phyloP scores from a whole-genome alignment of 345 rosid genomes.

The Eucalyptus sp. region DNA sequence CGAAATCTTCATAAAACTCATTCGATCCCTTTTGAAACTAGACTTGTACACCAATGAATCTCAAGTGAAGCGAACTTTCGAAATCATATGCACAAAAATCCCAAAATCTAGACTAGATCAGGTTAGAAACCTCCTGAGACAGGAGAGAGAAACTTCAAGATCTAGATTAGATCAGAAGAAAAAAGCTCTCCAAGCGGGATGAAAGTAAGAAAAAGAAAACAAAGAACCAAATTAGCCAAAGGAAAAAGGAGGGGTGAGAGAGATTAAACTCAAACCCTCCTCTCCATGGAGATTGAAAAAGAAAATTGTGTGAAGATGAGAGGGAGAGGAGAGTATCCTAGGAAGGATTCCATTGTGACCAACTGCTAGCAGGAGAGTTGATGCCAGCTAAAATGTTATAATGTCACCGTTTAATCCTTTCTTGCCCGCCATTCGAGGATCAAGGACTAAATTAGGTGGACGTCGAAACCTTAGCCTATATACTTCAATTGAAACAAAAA shows the following conservation, averaged over 20 bases:
- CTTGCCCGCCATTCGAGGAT: not conserved
- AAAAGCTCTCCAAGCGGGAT: no score
- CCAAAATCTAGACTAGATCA: no score
- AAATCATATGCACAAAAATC: no score
- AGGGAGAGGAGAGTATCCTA: no score
- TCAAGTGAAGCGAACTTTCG: not conserved
- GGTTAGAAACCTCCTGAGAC: not conserved
- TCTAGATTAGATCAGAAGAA: accelerated
- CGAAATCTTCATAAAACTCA: not conserved
- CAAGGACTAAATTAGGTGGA: not conserved
- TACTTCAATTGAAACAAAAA: not conserved
- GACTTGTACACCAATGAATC: not conserved
- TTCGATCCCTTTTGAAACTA: not conserved
- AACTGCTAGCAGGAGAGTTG: not conserved
- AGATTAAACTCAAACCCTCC: not conserved
- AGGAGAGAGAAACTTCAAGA: no score
- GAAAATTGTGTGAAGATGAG: not conserved
- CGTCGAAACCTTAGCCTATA: not conserved
- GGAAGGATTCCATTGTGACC: no score
- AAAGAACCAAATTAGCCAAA: not conserved
- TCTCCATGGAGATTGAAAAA: not conserved
- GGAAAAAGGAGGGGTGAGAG: not conserved
- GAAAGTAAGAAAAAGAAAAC: no score
- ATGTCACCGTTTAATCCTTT: not conserved
- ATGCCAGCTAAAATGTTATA: not conserved